Base-by-base conservation (phyloP, 306 rosid species). In the Vigna radiata region DNA sequence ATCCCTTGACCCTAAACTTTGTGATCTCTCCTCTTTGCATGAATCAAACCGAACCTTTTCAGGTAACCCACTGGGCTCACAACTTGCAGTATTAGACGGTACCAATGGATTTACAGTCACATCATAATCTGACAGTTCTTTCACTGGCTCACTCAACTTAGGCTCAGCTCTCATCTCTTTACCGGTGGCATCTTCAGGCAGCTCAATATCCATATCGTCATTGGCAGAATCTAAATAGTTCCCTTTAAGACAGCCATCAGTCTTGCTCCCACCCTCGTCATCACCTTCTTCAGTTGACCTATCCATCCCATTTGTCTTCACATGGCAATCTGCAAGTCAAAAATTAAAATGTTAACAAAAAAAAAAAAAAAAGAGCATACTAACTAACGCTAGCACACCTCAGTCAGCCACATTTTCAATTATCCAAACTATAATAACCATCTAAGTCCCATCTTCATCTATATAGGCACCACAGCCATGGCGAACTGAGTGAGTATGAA, bases 311-410 rank as follows among this genome's bases (percentile, higher is more conserved):
- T 58, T 81, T 48, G 64, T 21, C 81, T 79, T 78, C 83, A 55
- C 77, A 12, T 8, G 76, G 78, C 29, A 37, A 68, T 54, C 98
- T 93, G 75, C 54, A 77, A 82, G 36, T 79, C 80, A 72, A 59
- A 37, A 79, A 54, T 39, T 27, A 65, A 73, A 52, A 75, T 13
- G 23, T 64, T 54, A 73, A n/a, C n/a, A 75, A 44, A 21, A 65
- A 44, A 21, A 65, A 47, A 59, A 77, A 31, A n/a, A n/a, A n/a
- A n/a, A n/a, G n/a, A n/a, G n/a, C 7, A 66, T n/a, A 41, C 62
- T 37, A 66, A 47, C 52, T 27, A 60, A 58, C 8, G 73, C 63
- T 18, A 73, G 13, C 47, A 53, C 18, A 68, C 59, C 67, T 13
- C 36, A 36, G 71, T 52, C 55, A 53, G 27, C 59, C 19, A 53